These are phyloP conservation scores for Ambrosiella cleistominuta DNA, from an alignment of 2,329 filamentous ascomycete species.

Conservation along the genomic window DNA sequence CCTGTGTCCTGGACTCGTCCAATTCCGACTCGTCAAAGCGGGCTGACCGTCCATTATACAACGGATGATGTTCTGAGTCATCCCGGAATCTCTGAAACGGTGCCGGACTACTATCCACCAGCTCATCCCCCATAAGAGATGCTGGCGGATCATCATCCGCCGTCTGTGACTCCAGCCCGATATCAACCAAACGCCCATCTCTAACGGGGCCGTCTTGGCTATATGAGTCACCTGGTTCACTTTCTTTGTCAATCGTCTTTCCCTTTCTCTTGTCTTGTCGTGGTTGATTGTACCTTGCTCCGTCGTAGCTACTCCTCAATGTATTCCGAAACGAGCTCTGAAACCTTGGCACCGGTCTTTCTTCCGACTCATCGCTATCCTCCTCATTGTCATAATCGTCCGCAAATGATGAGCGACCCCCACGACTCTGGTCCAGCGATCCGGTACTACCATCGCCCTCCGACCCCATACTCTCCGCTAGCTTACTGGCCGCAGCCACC, in stretches of 20 bases:
- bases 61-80: constrained; percentile 14
- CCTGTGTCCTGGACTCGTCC: constrained; percentile 21
- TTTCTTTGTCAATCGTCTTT: constrained; percentile 25
- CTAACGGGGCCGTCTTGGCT: constrained; percentile 5
- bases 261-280: constrained; percentile 8
- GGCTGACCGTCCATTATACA: constrained; percentile 16
- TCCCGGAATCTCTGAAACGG: constrained; percentile 41
- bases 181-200: constrained; percentile 64
- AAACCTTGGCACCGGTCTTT: constrained; percentile 6
- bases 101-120: constrained; percentile 34
- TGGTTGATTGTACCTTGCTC: constrained; percentile 13
- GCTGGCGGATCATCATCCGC: constrained; percentile 42
- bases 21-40: constrained; percentile 30
- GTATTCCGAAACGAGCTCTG: constrained; percentile 22
- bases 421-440: constrained; percentile 31
- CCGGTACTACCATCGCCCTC: constrained; percentile 51
- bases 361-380: constrained; percentile 16
- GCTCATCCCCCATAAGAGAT: constrained; percentile 37
- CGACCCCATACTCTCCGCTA: constrained; percentile 72
- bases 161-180: constrained; percentile 57
- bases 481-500: constrained; percentile 66
- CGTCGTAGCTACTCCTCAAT: constrained; percentile 49
- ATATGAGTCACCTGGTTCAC: constrained; percentile 22
- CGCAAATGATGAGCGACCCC: constrained; percentile 21
- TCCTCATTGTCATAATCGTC: constrained; percentile 16